Percentiles rank a stretch among this genome's conserved stretches.
These are phyloP conservation scores for Teunomyces pallodes DNA, from an alignment of 805 yeast genomes.

Conservation along the genomic window DNA sequence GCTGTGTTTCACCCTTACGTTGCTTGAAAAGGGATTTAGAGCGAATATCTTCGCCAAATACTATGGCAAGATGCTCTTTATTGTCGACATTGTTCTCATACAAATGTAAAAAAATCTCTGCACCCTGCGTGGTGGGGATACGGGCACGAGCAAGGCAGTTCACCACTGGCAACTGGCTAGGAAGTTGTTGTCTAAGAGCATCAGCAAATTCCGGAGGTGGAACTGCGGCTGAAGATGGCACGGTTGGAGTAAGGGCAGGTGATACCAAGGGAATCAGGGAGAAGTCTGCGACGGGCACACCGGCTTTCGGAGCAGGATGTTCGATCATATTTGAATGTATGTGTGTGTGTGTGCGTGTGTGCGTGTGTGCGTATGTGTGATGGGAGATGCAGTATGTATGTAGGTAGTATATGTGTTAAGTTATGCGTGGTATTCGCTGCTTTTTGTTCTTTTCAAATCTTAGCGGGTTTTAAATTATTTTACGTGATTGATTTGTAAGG, in stretches of 20 bases:
- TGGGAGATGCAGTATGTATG: background rate
- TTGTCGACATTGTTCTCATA: conserved; percentile 83
- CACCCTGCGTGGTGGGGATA: conserved; percentile 93
- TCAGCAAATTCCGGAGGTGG: conserved; percentile 14
- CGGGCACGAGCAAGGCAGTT: conserved; percentile 91
- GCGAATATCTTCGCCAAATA: conserved; percentile 88
- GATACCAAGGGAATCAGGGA: conserved; percentile 13
- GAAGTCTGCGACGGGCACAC: conserved; percentile 5
- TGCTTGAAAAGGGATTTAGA: conserved; percentile 66
- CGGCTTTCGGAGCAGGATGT: background rate
- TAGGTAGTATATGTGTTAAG: no score
- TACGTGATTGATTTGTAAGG: background rate
- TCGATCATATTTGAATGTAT: background rate
- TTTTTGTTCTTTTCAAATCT: no score
- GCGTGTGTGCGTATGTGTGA: background rate
- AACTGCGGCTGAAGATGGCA: background rate
- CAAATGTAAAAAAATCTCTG: conserved; percentile 88
- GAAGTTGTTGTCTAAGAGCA: conserved; percentile 39
- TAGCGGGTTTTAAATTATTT: no score
- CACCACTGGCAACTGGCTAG: conserved; percentile 66
- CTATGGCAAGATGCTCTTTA: conserved; percentile 96
- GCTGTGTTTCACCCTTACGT: conserved; percentile 73
- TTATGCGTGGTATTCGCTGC: no score
- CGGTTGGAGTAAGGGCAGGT: conserved; percentile 10
- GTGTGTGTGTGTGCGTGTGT: background rate